phyloP scores from a whole-genome alignment of 441 rosid genomes.

The Flueggea neowawraea region DNA sequence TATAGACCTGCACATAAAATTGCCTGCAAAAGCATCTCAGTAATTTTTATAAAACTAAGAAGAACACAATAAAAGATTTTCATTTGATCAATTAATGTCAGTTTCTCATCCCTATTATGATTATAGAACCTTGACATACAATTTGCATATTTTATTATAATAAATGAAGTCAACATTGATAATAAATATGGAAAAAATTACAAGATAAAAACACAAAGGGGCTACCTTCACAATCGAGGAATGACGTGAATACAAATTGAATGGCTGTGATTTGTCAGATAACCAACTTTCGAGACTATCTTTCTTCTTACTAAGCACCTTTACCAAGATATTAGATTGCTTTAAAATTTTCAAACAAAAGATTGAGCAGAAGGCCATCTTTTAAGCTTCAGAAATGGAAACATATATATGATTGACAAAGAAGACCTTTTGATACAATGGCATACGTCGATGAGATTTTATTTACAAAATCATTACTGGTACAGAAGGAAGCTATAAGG shows the following conservation, averaged over 20 bases:
- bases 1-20: slow-evolving; percentile 86
- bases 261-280: slow-evolving; percentile 72
- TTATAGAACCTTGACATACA: too few species aligned
- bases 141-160: too few species aligned
- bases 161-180: background rate
- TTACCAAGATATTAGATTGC: slow-evolving; percentile 15
- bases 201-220: background rate
- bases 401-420: background rate
- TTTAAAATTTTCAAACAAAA: slow-evolving; percentile 7
- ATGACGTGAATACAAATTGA: slow-evolving; percentile 75
- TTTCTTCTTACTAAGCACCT: slow-evolving; percentile 54
- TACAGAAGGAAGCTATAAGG: too few species aligned
- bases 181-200: background rate
- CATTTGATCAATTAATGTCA: background rate
- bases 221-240: slow-evolving; percentile 78
- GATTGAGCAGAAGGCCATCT: background rate
- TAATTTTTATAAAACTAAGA: slow-evolving; percentile 11
- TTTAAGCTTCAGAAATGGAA: background rate
- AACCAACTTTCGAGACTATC: slow-evolving; percentile 77
- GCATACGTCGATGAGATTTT: too few species aligned
- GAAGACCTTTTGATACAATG: too few species aligned
- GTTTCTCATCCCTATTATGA: too few species aligned
- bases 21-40: slow-evolving; percentile 55
- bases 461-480: too few species aligned
- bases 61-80: slow-evolving; percentile 3